Conservation (phyloP, 768 basidiomycete genomes). For the Tephrocybe rancida region DNA sequence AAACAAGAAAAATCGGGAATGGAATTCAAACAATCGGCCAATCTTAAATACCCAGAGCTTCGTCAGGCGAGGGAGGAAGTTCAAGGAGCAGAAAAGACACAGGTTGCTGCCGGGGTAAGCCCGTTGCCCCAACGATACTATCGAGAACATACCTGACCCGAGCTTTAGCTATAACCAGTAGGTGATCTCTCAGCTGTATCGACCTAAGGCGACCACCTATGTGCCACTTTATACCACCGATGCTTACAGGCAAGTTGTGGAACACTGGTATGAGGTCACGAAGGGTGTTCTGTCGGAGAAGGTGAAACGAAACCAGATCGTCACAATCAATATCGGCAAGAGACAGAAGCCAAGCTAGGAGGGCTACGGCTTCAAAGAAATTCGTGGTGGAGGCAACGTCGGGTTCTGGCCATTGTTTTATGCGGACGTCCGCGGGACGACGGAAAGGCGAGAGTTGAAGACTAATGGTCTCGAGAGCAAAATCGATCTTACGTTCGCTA, state of each 20-base stretch:
- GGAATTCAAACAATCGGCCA: not conserved
- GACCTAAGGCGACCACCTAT: not conserved
- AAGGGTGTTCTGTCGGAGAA: not conserved
- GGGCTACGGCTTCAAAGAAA: constrained; percentile 9
- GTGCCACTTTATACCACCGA: constrained; percentile 4
- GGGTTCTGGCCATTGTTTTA: constrained; percentile 12
- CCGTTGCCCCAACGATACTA: not conserved
- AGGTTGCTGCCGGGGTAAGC: not conserved
- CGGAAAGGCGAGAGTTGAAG: constrained; percentile 2
- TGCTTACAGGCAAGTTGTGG: constrained; percentile 1
- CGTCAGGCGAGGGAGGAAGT: not conserved
- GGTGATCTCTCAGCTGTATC: not conserved
- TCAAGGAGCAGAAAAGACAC: not conserved
- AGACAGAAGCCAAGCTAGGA: constrained; percentile 9
- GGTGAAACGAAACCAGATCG: constrained; percentile 3
- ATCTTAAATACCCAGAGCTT: not conserved
- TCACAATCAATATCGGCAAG: constrained; percentile 5
- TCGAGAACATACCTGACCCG: not conserved
- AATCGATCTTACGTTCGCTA: constrained; percentile 1
- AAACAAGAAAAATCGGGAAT: not conserved
- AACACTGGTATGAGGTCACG: constrained; percentile 5
- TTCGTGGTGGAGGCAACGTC: constrained; percentile 3
- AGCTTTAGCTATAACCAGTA: not conserved
- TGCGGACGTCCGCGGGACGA: constrained; percentile 1
- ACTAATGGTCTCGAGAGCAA: constrained; percentile 6